A percentile compares a stretch with the other conserved stretches of the same genome.
These are phyloP conservation scores for Camellia lanceoleosa DNA, from an alignment of 148 eudicot species.

Conservation along the genomic window DNA sequence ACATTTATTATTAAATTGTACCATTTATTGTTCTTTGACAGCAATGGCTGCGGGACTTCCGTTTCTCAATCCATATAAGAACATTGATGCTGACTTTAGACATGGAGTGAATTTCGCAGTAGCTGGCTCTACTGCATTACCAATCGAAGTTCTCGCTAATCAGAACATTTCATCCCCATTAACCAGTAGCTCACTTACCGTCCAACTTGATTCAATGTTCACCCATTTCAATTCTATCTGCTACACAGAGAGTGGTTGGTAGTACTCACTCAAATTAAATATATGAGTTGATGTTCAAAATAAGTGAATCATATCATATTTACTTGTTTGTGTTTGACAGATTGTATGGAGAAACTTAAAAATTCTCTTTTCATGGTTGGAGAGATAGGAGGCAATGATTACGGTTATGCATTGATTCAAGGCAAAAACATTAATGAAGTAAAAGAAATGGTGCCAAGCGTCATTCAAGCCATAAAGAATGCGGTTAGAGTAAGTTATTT, in stretches of 20 bases:
- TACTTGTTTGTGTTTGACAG: not conserved
- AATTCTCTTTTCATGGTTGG: not conserved
- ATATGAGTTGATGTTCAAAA: not conserved
- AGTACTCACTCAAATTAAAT: not conserved
- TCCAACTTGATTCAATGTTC: not conserved
- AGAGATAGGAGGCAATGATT: constrained; percentile 6
- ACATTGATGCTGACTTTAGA: not conserved
- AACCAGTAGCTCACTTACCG: not conserved
- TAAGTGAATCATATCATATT: not conserved
- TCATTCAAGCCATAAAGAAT: not conserved
- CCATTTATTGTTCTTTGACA: not conserved
- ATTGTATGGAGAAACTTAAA: not conserved
- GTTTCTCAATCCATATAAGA: not conserved
- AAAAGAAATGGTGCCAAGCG: not conserved
- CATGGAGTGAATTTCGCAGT: not conserved
- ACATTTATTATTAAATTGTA: no score
- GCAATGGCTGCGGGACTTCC: not conserved
- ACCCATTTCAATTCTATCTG: not conserved
- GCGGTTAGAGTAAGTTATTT: constrained; percentile 1
- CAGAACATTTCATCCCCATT: not conserved
- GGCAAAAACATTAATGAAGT: not conserved
- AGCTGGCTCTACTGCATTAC: constrained; percentile 4
- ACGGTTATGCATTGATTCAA: not conserved
- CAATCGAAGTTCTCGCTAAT: not conserved
- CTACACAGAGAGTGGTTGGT: not conserved